phyloP scores from a whole-genome alignment of 2,329 filamentous ascomycete species.

The Pyricularia sp. region DNA sequence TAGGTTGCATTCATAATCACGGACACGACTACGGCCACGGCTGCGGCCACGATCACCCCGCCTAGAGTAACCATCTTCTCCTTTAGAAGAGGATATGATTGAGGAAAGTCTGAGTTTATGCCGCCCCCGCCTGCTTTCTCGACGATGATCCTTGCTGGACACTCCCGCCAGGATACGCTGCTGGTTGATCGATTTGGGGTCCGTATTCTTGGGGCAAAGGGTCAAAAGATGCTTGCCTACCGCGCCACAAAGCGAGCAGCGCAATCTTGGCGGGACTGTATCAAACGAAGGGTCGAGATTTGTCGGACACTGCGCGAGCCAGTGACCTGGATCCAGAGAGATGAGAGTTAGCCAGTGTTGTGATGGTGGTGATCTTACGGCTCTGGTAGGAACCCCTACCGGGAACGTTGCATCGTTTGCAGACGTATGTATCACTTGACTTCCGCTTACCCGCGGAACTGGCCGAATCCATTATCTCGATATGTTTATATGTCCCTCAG shows the following conservation, averaged over 20 bases:
- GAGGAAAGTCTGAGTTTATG: background rate
- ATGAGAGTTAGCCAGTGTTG: background rate
- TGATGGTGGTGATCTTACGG: background rate
- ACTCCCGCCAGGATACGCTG: conserved; percentile 15
- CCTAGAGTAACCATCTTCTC: background rate
- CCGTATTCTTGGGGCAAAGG: conserved; percentile 25
- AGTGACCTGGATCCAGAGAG: conserved; percentile 23
- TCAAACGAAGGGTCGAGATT: conserved; percentile 30
- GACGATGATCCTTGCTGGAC: too few relatives aligned
- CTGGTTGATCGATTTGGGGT: conserved; percentile 21
- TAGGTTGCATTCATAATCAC: too few relatives aligned
- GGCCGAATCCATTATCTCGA: background rate
- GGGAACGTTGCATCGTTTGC: conserved; percentile 20
- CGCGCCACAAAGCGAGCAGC: conserved; percentile 23
- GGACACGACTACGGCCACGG: too few relatives aligned
- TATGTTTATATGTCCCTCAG: background rate
- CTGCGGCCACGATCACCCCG: background rate
- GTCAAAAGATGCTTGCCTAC: conserved; percentile 23
- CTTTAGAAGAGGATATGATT: background rate
- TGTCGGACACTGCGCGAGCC: conserved; percentile 28
- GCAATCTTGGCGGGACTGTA: conserved; percentile 19
- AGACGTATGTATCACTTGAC: conserved; percentile 16
- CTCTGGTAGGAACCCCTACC: conserved; percentile 15
- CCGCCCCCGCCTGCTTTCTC: background rate
- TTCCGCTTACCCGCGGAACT: background rate